A percentile compares a stretch with the other conserved stretches of the same genome.
Conservation (phyloP, 768 basidiomycete genomes). For the Glaciozyma martinii region DNA sequence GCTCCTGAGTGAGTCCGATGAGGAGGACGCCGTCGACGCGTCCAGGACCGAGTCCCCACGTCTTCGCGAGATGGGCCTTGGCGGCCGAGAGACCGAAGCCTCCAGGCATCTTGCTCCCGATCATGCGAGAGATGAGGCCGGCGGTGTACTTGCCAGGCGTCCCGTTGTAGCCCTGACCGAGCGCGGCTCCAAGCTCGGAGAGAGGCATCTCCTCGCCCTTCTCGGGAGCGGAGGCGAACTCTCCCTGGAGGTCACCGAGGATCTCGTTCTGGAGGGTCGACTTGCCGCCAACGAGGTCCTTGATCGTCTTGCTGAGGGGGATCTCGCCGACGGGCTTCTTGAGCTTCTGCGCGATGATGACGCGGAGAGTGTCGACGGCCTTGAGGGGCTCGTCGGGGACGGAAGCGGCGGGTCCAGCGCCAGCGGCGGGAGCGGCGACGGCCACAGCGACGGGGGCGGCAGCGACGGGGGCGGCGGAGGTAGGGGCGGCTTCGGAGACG, state of each 20-base stretch:
- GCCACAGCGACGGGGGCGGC: constrained; percentile 41
- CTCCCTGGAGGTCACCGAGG: constrained; percentile 87
- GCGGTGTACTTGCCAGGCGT: constrained; percentile 85
- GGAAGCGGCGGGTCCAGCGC: constrained; percentile 55
- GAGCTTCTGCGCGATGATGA: constrained; percentile 92
- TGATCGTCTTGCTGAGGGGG: constrained; percentile 85
- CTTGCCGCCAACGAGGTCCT: constrained; percentile 96
- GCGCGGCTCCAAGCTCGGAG: constrained; percentile 83
- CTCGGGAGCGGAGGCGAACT: constrained; percentile 90
- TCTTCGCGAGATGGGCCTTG: constrained; percentile 78
- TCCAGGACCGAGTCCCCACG: constrained; percentile 86
- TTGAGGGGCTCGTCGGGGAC: constrained; percentile 88
- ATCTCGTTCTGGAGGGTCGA: constrained; percentile 99
- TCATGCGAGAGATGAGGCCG: constrained; percentile 77
- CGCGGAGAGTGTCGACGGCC: constrained; percentile 73
- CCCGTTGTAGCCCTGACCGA: constrained; percentile 73
- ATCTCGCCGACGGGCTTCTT: constrained; percentile 90
- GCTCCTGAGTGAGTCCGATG: constrained; percentile 84
- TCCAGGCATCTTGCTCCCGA: constrained; percentile 96
- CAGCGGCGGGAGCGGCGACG: constrained; percentile 37
- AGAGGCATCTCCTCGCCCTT: constrained; percentile 96
- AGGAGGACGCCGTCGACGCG: constrained; percentile 86
- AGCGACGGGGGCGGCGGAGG: constrained; percentile 43
- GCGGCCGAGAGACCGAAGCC: constrained; percentile 92
- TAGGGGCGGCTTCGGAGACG: constrained; percentile 42